phyloP scores from a whole-genome alignment of 148 eudicot species.

The Dianthus caryophyllus region DNA sequence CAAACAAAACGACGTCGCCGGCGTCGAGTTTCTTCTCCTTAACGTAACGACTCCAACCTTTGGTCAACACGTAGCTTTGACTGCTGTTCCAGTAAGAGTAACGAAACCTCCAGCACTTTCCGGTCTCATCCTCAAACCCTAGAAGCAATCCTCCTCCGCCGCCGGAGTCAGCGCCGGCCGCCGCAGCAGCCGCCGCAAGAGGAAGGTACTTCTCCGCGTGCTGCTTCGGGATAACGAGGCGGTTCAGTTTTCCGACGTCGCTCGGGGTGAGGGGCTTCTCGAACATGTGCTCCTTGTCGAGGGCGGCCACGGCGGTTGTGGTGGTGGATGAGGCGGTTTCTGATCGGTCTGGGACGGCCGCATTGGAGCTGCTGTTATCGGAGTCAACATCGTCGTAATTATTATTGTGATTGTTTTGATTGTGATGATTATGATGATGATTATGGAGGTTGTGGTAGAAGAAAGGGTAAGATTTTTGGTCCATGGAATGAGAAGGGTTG shows the following conservation, averaged over 20 bases:
- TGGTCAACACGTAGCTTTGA: conserved; percentile 90
- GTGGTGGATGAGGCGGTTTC: conserved; percentile 12
- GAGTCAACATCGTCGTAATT: conserved; percentile 18
- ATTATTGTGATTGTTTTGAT: no score
- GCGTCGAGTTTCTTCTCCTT: conserved; percentile 79
- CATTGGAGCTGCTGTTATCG: conserved; percentile 14
- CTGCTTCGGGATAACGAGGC: conserved; percentile 59
- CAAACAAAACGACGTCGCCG: conserved; percentile 72
- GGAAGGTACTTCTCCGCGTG: conserved; percentile 55
- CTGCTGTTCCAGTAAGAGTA: conserved; percentile 96
- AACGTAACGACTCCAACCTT: conserved; percentile 93
- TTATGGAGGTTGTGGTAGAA: conserved; percentile 6
- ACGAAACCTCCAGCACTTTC: conserved; percentile 42
- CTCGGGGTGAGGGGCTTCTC: conserved; percentile 54
- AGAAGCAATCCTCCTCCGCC: conserved; percentile 15
- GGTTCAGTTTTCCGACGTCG: conserved; percentile 55
- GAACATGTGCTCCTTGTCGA: conserved; percentile 34
- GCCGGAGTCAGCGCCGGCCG: not conserved
- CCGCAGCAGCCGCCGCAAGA: conserved; percentile 3
- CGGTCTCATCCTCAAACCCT: conserved; percentile 40
- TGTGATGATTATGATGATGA: not conserved
- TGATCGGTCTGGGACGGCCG: not conserved
- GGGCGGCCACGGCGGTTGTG: not conserved
- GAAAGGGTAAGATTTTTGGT: conserved; percentile 13
- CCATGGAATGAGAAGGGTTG: conserved; percentile 8